Conservation (phyloP, 2,329 filamentous ascomycete genomes). For the Leptographium wingfieldii region DNA sequence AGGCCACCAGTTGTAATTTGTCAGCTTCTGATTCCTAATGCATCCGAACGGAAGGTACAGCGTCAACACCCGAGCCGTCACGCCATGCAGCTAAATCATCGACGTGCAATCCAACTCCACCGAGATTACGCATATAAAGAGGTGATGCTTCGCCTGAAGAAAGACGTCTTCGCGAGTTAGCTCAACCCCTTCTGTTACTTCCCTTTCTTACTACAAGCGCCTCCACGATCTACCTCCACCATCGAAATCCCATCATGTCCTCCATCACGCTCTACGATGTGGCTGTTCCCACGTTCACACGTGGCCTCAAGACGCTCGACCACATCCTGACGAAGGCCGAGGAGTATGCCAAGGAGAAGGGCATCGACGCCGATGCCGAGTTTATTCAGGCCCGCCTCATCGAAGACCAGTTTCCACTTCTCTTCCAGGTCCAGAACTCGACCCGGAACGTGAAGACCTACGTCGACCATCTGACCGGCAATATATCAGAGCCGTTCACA, state of each 20-base stretch:
- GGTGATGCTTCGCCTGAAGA: neutral
- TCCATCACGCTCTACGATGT: constrained; percentile 18
- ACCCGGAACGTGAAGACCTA: constrained; percentile 17
- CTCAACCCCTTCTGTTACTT: neutral
- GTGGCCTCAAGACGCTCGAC: constrained; percentile 16
- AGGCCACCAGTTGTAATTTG: too few relatives aligned
- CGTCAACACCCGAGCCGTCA: neutral
- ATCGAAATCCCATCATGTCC: constrained; percentile 13
- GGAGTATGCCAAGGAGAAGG: constrained; percentile 18
- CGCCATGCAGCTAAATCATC: neutral
- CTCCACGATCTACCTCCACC: neutral
- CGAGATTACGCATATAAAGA: neutral
- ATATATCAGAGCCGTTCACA: constrained; percentile 9
- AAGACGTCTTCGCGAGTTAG: neutral
- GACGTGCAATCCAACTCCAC: neutral
- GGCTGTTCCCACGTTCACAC: constrained; percentile 14
- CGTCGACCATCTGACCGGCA: constrained; percentile 17
- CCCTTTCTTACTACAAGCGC: neutral
- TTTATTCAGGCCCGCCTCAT: constrained; percentile 17
- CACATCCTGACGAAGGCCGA: constrained; percentile 20
- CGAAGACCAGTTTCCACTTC: constrained; percentile 24
- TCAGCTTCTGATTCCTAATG: too few relatives aligned
- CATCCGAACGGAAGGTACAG: neutral
- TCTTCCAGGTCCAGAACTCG: constrained; percentile 22
- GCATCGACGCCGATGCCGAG: constrained; percentile 13